phyloP scores from a whole-genome alignment of 495 filamentous ascomycete species.

The Neurospora sp. region DNA sequence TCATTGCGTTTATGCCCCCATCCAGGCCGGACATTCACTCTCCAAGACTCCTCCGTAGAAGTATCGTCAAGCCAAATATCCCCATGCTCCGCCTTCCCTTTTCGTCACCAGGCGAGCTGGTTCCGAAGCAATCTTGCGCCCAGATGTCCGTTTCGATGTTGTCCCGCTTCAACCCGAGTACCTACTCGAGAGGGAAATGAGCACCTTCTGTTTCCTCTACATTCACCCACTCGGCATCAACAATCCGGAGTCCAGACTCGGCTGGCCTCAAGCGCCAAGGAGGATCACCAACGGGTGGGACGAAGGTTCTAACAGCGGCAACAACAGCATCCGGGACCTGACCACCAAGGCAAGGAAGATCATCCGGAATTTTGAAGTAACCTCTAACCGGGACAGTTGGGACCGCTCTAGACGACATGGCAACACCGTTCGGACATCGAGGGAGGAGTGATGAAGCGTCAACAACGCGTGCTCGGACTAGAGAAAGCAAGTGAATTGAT shows the following conservation, averaged over 20 bases:
- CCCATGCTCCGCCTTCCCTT: not conserved
- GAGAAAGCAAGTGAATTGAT: too few relatives aligned
- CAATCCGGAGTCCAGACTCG: not conserved
- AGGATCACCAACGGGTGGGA: not conserved
- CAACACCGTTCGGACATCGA: not conserved
- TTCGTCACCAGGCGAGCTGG: not conserved
- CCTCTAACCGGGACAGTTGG: not conserved
- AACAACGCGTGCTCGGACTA: too few relatives aligned
- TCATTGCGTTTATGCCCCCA: not conserved
- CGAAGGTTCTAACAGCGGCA: not conserved
- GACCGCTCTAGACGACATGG: not conserved
- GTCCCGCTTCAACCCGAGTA: not conserved
- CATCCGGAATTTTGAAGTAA: not conserved
- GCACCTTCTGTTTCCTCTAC: not conserved
- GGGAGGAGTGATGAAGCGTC: not conserved
- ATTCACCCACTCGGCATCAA: not conserved
- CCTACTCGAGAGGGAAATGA: not conserved
- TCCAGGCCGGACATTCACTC: not conserved
- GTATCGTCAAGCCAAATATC: not conserved
- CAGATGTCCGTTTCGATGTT: not conserved
- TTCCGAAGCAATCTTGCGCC: not conserved
- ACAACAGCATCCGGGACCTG: not conserved
- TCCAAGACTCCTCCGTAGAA: not conserved
- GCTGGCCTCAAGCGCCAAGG: not conserved
- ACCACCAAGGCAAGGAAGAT: not conserved